Base-by-base conservation (phyloP, 345 rosid genomes). In the Gossypium herbaceum region DNA sequence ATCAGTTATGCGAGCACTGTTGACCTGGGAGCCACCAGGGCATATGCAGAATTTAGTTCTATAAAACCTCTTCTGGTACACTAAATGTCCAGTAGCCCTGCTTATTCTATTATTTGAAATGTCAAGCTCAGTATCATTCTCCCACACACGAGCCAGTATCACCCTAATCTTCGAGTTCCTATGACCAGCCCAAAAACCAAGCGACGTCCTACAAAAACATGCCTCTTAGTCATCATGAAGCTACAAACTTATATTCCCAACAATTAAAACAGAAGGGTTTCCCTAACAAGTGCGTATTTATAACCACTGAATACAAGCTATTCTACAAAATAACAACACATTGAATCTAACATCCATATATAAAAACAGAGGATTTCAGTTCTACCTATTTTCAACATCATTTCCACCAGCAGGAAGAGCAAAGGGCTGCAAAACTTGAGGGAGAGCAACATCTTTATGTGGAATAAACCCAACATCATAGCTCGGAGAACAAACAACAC, bases 131-230 rank as follows among this genome's bases (percentile, higher is more conserved):
- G 97, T 89, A 72, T 90, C 97, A 73, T 96, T 96, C 83, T 92
- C 98, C 98, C 99, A 93, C 0, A 89, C 92, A 20, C 92, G 94
- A 15, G 99, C 98, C 80, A 95, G 85, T 80, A 93, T 90, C 24
- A 95, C 99, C 73, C 99, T 85, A 69, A 95, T 95, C 82, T 89
- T 95, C 5, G 99, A 93, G 84, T 90, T 93, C 47, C 98, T 81
- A 79, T 92, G 97, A 76, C 98, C 99, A 44, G 98, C 97, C 99
- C 99, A 93, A 79, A 96, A 96, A 25, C 97, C 97, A 82, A 93
- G 98, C 0, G 83, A 69, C 24, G 92, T 90, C 92, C 99, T 93
- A 90, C 87, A 86, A 82, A 34, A 79, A 63, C 63, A 77, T 71
- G 71, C 47, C 48, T 63, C 54, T 34, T 52, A 34, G 25, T 77